These are phyloP conservation scores for Cadophora gregata DNA, from an alignment of 2,329 filamentous ascomycete species.

Conservation along the genomic window DNA sequence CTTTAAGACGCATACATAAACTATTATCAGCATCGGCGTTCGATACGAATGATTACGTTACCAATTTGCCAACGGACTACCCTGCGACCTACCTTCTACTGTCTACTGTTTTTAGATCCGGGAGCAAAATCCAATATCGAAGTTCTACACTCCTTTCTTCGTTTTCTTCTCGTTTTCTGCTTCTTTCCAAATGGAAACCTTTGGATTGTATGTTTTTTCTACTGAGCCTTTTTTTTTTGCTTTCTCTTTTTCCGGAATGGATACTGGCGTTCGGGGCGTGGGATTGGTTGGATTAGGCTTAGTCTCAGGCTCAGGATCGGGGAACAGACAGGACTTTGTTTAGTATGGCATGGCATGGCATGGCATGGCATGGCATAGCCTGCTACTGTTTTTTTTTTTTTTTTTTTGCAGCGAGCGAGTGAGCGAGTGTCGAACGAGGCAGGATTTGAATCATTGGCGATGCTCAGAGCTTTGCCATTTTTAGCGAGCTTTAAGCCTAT, in stretches of 20 bases:
- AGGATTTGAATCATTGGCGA: too few relatives aligned
- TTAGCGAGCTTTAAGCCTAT: neutral
- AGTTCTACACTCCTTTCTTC: neutral
- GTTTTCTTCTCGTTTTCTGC: neutral
- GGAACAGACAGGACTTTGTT: neutral
- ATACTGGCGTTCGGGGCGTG: conserved; percentile 11
- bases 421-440: too few relatives aligned
- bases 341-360: neutral
- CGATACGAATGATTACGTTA: conserved; percentile 13
- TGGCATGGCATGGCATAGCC: too few relatives aligned
- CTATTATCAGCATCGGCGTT: conserved; percentile 18
- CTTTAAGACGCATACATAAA: conserved; percentile 1
- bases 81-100: conserved; percentile 13
- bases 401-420: too few relatives aligned
- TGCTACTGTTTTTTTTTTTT: too few relatives aligned
- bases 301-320: neutral
- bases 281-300: neutral
- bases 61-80: conserved; percentile 9
- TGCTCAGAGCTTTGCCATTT: too few relatives aligned
- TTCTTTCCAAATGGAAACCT: neutral
- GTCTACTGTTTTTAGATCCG: conserved; percentile 18
- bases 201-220: conserved; percentile 13
- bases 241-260: neutral
- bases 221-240: neutral
- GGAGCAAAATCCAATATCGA: conserved; percentile 5